phyloP scores from a whole-genome alignment of 768 basidiomycete genomes.

The Saitozyma sp. region DNA sequence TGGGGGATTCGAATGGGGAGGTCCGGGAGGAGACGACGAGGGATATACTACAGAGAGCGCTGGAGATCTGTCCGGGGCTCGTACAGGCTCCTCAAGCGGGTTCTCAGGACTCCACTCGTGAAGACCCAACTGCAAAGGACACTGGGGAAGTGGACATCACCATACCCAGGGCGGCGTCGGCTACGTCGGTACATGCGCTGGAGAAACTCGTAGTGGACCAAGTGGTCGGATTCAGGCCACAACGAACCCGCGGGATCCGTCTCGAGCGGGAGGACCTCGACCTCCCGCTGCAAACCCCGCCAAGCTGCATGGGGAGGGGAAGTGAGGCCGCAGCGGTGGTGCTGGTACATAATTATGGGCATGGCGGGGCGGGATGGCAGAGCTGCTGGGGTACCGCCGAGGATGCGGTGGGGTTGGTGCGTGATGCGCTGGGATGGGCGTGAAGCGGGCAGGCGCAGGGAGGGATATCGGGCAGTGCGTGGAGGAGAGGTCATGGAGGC shows the following conservation, averaged over 20 bases:
- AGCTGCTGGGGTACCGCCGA: constrained; percentile 50
- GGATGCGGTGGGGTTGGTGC: constrained; percentile 14
- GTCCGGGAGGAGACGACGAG: constrained; percentile 28
- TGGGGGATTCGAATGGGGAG: constrained; percentile 47
- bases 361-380: constrained; percentile 53
- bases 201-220: constrained; percentile 19
- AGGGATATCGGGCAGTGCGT: too few relatives aligned
- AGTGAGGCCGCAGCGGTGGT: constrained; percentile 5
- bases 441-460: too few relatives aligned
- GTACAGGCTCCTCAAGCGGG: constrained; percentile 25
- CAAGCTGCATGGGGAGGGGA: constrained; percentile 10
- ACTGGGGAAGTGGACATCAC: background rate
- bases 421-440: too few relatives aligned
- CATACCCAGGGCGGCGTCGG: too few relatives aligned
- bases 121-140: background rate
- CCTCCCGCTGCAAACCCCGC: too few relatives aligned
- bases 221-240: constrained; percentile 47
- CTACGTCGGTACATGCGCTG: background rate
- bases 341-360: constrained; percentile 52
- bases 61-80: constrained; percentile 46
- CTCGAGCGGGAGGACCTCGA: constrained; percentile 23
- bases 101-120: constrained; percentile 9
- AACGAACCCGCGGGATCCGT: constrained; percentile 39
- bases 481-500: too few relatives aligned
- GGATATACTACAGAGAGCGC: constrained; percentile 43